Conservation (phyloP, 2,329 filamentous ascomycete species). For the Pestalotiopsis sp. region DNA sequence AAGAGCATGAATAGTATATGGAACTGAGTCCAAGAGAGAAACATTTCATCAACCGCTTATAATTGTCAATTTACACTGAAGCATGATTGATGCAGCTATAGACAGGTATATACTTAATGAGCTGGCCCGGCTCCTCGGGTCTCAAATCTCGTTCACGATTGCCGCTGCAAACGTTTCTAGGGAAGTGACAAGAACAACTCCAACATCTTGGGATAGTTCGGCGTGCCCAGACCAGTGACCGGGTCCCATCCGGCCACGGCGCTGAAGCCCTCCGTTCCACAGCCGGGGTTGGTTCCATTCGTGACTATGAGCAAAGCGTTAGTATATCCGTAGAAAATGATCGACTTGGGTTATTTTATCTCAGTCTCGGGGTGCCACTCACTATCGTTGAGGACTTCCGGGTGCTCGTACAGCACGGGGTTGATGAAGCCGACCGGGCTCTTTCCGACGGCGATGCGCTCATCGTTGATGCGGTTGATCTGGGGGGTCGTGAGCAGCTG, state of each 20-base stretch:
- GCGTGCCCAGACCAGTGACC: conserved; percentile 31
- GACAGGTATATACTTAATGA: neutral
- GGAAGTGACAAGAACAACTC: conserved; percentile 24
- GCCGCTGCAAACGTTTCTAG: conserved; percentile 15
- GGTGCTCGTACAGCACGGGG: conserved; percentile 44
- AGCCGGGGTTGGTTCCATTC: conserved; percentile 32
- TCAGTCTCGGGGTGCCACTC: neutral
- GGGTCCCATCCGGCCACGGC: conserved; percentile 38
- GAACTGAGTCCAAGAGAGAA: conserved; percentile 10
- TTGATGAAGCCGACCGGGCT: conserved; percentile 50
- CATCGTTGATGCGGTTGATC: conserved; percentile 49
- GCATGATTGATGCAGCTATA: neutral
- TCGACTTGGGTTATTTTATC: neutral
- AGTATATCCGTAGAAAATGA: neutral
- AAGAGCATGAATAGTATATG: conserved; percentile 40
- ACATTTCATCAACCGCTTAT: too few relatives aligned
- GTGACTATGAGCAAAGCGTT: conserved; percentile 26
- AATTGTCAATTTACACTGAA: neutral
- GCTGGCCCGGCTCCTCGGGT: too few relatives aligned
- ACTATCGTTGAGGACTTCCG: conserved; percentile 31
- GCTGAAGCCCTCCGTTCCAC: conserved; percentile 37
- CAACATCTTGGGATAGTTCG: conserved; percentile 25
- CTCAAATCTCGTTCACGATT: neutral
- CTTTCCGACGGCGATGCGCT: conserved; percentile 42
- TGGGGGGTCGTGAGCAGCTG: neutral